A percentile compares a stretch with the other conserved stretches of the same genome.
Conservation (phyloP, 2,329 filamentous ascomycete genomes). For the Metarhizium anisopliae region DNA sequence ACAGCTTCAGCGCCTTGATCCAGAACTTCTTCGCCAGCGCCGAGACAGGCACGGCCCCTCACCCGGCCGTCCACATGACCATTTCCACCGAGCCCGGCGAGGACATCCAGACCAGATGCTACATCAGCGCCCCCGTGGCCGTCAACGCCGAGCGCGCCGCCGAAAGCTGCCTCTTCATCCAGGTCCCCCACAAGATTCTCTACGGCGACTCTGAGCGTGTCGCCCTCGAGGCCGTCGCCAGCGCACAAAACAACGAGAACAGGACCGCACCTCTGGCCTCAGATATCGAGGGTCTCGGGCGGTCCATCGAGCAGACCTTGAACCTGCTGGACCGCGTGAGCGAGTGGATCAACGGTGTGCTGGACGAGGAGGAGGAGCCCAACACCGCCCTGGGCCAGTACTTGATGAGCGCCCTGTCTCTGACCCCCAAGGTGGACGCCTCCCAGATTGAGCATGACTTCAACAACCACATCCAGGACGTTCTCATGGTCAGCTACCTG, state of each 20-base stretch:
- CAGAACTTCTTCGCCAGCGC: conserved; percentile 99
- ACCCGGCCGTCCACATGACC: conserved; percentile 95
- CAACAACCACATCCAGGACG: conserved; percentile 99
- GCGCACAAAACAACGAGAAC: conserved; percentile 70
- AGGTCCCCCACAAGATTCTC: conserved; percentile 88
- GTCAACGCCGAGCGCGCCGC: conserved; percentile 90
- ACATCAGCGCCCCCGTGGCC: conserved; percentile 91
- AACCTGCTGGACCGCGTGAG: conserved; percentile 85
- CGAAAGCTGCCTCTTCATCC: conserved; percentile 95
- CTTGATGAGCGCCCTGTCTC: conserved; percentile 83
- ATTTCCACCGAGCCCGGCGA: conserved; percentile 83
- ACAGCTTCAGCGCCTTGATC: conserved; percentile 93
- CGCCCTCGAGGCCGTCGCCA: conserved; percentile 71
- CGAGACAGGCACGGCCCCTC: conserved; percentile 92
- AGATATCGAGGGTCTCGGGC: conserved; percentile 83
- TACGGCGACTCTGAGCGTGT: conserved; percentile 65
- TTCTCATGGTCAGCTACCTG: conserved; percentile 94
- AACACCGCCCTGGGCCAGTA: conserved; percentile 91
- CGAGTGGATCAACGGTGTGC: conserved; percentile 84
- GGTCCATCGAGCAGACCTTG: conserved; percentile 78
- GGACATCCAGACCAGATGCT: conserved; percentile 83
- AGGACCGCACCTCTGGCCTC: conserved; percentile 66
- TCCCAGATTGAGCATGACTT: conserved; percentile 93
- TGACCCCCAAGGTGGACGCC: conserved; percentile 90
- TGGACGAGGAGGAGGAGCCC: conserved; percentile 87